A percentile compares a stretch with the other conserved stretches of the same genome.
Conservation (phyloP, 176 grass and related monocot genomes). For the Paspalum vaginatum region DNA sequence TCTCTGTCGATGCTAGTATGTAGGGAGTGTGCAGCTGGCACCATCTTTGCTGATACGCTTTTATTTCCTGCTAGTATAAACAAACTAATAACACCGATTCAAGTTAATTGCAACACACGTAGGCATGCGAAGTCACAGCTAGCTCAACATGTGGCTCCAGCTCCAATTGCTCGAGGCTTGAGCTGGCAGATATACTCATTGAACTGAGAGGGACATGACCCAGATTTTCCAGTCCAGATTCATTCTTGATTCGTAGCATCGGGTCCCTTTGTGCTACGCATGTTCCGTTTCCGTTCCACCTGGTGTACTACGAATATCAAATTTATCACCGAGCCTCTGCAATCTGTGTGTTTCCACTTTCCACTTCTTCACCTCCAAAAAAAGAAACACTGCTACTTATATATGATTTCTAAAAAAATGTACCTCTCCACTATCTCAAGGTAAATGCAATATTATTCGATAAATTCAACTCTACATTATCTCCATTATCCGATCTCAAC, state of each 20-base stretch:
- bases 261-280: background rate
- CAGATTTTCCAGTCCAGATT: constrained; percentile 14
- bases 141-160: constrained; percentile 2
- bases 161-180: constrained; percentile 21
- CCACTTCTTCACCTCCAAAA: background rate
- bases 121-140: constrained; percentile 27
- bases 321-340: background rate
- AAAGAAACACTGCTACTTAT: too few relatives aligned
- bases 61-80: too few relatives aligned
- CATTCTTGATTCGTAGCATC: background rate
- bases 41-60: background rate
- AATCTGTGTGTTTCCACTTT: background rate
- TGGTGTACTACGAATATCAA: background rate
- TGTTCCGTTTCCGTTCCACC: background rate
- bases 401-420: too few relatives aligned
- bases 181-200: background rate
- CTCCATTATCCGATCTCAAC: background rate
- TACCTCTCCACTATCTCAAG: too few relatives aligned
- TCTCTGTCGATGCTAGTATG: background rate
- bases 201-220: constrained; percentile 22
- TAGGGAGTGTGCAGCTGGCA: background rate
- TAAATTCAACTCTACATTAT: too few relatives aligned
- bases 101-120: constrained; percentile 32
- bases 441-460: too few relatives aligned
- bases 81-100: too few relatives aligned